Evolutionary conservation across 345 rosid species (phyloP).

Genomic region (Capsella bursapastoris): DNA sequence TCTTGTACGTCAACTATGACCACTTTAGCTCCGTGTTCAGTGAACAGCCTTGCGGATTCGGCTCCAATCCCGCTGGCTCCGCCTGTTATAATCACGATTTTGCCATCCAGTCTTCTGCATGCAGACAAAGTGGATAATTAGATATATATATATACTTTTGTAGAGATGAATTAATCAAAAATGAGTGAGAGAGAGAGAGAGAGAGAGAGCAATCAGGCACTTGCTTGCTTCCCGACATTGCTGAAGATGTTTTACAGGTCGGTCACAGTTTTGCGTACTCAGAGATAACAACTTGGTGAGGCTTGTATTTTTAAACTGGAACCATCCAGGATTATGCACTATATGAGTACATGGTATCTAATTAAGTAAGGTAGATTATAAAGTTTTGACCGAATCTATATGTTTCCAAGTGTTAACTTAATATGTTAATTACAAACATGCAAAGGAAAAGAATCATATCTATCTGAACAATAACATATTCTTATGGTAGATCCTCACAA

Average conservation of each 20-base stretch:
- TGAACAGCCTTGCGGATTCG: constrained; percentile 64
- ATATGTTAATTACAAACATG: not conserved
- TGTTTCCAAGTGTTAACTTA: not conserved
- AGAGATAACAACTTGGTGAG: too few relatives aligned
- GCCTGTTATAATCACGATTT: constrained; percentile 83
- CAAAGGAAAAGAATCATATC: not conserved
- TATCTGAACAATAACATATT: not conserved
- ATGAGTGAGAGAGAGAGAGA: not conserved
- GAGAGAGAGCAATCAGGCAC: constrained; percentile 1
- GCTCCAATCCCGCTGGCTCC: constrained; percentile 92
- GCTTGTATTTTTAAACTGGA: not conserved
- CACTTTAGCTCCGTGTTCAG: constrained; percentile 67
- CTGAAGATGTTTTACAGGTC: not conserved
- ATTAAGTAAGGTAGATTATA: not conserved
- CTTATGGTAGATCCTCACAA: too few relatives aligned
- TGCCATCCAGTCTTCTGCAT: constrained; percentile 69
- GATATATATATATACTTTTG: not conserved
- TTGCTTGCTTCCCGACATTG: constrained; percentile 30
- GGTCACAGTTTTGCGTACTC: not conserved
- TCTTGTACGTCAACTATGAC: constrained; percentile 76
- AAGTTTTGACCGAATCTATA: not conserved
- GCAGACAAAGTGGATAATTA: not conserved
- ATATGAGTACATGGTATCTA: not conserved
- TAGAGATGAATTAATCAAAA: not conserved
- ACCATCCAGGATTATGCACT: not conserved